These are phyloP conservation scores for Penicillium paradoxum DNA, from an alignment of 495 filamentous ascomycete species.

Conservation along the genomic window DNA sequence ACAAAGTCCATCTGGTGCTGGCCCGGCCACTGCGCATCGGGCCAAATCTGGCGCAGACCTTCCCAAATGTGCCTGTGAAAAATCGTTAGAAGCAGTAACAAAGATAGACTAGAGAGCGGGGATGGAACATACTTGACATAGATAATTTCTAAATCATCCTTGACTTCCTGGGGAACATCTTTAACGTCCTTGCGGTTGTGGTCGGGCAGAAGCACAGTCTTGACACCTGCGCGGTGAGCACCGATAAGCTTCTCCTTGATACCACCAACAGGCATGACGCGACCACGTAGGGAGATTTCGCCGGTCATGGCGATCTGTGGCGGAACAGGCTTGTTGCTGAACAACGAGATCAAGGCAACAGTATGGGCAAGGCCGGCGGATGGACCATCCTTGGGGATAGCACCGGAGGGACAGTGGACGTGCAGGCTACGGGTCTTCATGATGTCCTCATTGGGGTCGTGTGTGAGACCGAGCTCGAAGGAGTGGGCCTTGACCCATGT, in stretches of 20 bases:
- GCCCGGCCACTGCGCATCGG: slow-evolving; percentile 72
- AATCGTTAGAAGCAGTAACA: slow-evolving; percentile 13
- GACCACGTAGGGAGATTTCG: slow-evolving; percentile 82
- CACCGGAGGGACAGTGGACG: slow-evolving; percentile 92
- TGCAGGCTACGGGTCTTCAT: slow-evolving; percentile 95
- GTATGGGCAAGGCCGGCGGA: slow-evolving; percentile 92
- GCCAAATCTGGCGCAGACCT: slow-evolving; percentile 78
- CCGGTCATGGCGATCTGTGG: slow-evolving; percentile 97
- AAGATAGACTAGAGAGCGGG: not conserved
- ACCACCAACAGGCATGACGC: slow-evolving; percentile 85
- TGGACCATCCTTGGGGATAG: slow-evolving; percentile 89
- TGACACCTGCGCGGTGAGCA: slow-evolving; percentile 86
- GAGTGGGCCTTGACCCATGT: slow-evolving; percentile 97
- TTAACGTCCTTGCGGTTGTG: slow-evolving; percentile 90
- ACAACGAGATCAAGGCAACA: slow-evolving; percentile 86
- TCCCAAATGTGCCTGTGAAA: slow-evolving; percentile 76
- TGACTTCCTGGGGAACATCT: slow-evolving; percentile 88
- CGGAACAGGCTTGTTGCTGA: slow-evolving; percentile 81
- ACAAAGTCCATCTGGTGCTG: slow-evolving; percentile 59
- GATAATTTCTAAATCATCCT: slow-evolving; percentile 79
- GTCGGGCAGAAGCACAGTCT: slow-evolving; percentile 83
- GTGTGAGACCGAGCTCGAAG: slow-evolving; percentile 80
- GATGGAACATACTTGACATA: slow-evolving; percentile 66
- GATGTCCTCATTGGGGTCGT: slow-evolving; percentile 79
- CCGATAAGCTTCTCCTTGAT: slow-evolving; percentile 99